phyloP scores from a whole-genome alignment of 345 rosid genomes.

The Rhodamnia rubescens region DNA sequence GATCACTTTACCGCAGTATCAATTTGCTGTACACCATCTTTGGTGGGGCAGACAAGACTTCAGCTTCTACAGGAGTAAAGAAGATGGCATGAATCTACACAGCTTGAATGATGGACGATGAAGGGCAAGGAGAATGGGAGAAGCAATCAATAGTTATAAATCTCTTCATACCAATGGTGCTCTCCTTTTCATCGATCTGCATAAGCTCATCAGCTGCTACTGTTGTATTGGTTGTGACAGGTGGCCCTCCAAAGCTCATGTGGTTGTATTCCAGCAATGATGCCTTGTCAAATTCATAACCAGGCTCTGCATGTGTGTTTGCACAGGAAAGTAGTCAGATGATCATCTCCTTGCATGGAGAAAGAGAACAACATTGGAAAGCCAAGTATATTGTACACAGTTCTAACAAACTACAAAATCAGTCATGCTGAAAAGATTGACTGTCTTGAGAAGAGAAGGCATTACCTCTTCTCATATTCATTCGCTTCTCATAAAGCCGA shows the following conservation, averaged over 20 bases:
- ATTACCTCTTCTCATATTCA: conserved; percentile 78
- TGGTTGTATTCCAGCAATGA: conserved; percentile 70
- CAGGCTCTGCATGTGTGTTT: conserved; percentile 45
- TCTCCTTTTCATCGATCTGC: conserved; percentile 47
- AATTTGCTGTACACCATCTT: conserved; percentile 94
- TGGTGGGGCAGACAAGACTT: conserved; percentile 97
- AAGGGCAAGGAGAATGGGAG: background rate
- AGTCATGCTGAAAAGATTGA: background rate
- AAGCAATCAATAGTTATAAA: background rate
- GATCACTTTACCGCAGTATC: conserved; percentile 52
- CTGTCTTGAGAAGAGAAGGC: background rate
- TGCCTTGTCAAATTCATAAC: conserved; percentile 70
- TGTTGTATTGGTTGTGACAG: conserved; percentile 53
- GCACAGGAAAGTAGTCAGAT: background rate
- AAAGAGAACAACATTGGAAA: background rate
- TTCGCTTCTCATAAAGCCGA: conserved; percentile 81
- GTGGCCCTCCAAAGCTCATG: conserved; percentile 97
- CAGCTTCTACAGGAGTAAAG: conserved; percentile 59
- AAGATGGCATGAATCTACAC: background rate
- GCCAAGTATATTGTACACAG: background rate
- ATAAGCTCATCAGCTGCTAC: conserved; percentile 80
- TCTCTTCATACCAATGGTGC: conserved; percentile 51
- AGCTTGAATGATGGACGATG: background rate
- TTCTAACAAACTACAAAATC: background rate
- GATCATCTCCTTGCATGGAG: background rate